Evolutionary conservation across 768 basidiomycete species (phyloP).

Genomic region (Naganishia randhawae): DNA sequence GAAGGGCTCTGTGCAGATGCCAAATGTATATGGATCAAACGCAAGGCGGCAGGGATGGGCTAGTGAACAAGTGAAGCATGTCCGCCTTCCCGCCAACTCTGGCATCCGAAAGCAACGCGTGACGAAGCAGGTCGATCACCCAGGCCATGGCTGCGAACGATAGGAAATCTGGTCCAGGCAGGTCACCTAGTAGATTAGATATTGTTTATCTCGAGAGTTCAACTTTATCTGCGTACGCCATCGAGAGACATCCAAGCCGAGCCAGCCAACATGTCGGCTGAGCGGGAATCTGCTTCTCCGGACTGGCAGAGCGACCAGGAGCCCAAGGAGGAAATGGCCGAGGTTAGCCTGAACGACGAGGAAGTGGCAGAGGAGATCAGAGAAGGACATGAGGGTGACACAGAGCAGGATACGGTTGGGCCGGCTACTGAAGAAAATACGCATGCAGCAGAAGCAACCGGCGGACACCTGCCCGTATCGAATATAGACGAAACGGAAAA

Average conservation of each 20-base stretch:
- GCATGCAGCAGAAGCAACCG: neutral
- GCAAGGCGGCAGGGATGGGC: too few species aligned
- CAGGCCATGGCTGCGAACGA: too few species aligned
- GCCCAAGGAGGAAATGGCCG: slow-evolving; percentile 11
- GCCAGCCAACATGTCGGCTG: neutral
- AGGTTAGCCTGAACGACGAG: slow-evolving; percentile 10
- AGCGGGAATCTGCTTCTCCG: neutral
- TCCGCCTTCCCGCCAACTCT: too few species aligned
- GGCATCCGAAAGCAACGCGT: too few species aligned
- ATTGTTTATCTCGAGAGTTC: too few species aligned
- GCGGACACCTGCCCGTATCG: neutral
- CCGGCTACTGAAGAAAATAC: neutral
- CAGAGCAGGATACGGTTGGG: neutral
- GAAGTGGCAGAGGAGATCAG: neutral
- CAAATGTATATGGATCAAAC: neutral
- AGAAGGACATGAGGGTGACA: neutral
- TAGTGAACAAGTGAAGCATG: too few species aligned
- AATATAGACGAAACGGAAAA: neutral
- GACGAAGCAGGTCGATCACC: too few species aligned
- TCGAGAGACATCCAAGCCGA: neutral
- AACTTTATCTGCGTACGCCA: neutral
- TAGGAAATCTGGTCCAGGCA: too few species aligned
- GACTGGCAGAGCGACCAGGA: neutral
- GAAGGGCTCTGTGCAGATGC: too few species aligned
- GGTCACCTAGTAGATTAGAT: too few species aligned